phyloP scores from a whole-genome alignment of 345 rosid species.

The Mallotus nudiflorus region DNA sequence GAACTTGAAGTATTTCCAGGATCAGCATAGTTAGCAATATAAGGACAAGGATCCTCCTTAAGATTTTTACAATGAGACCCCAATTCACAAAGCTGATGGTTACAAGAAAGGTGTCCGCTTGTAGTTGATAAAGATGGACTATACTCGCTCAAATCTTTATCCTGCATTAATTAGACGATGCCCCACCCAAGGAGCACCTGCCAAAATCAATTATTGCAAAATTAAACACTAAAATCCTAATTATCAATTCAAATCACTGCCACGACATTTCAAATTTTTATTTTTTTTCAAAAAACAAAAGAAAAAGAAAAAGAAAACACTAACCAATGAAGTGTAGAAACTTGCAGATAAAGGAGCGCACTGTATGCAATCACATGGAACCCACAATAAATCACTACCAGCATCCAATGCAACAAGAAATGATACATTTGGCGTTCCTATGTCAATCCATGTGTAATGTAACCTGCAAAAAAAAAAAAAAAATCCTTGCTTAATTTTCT shows the following conservation, averaged over 20 bases:
- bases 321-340: constrained; percentile 61
- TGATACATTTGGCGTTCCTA: constrained; percentile 72
- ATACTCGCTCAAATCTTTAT: constrained; percentile 30
- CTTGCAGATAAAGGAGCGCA: constrained; percentile 69
- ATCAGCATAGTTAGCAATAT: constrained; percentile 21
- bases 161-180: constrained; percentile 31
- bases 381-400: constrained; percentile 80
- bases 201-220: constrained; percentile 18
- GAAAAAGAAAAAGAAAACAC: too few species aligned
- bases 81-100: constrained; percentile 27
- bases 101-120: constrained; percentile 26
- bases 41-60: constrained; percentile 34
- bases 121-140: constrained; percentile 26
- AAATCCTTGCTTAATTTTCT: background rate
- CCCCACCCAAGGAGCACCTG: constrained; percentile 34
- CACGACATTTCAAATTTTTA: background rate
- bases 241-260: background rate
- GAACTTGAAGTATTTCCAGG: constrained; percentile 27
- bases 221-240: constrained; percentile 16
- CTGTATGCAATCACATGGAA: constrained; percentile 79
- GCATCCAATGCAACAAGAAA: constrained; percentile 81
- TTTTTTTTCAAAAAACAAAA: too few species aligned
- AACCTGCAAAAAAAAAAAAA: constrained; percentile 39
- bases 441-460: constrained; percentile 75
- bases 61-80: constrained; percentile 20